Percentiles rank a stretch among this genome's conserved stretches.
Evolutionary conservation across 331 rosid species (phyloP).

Genomic region (Acacia pycnantha): DNA sequence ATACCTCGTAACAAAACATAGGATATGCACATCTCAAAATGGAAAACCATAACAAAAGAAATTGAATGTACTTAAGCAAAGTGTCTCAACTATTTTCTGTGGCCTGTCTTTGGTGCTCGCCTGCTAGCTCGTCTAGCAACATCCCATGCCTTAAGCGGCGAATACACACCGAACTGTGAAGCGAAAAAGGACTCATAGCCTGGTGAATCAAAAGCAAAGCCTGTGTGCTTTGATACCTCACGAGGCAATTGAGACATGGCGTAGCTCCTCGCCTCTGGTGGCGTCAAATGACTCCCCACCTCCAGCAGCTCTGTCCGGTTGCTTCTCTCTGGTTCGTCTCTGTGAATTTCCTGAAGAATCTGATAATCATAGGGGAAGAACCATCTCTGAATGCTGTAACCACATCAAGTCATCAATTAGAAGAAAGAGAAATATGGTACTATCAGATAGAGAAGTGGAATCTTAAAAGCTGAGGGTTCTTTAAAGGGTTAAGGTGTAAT

Average conservation of each 20-base stretch:
- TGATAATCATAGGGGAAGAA: constrained; percentile 93
- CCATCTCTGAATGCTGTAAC: constrained; percentile 89
- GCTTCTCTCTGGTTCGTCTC: constrained; percentile 61
- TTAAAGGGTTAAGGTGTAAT: background rate
- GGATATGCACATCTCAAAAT: constrained; percentile 21
- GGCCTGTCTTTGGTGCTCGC: constrained; percentile 47
- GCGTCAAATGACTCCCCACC: constrained; percentile 60
- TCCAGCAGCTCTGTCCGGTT: constrained; percentile 62
- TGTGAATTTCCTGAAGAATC: constrained; percentile 85
- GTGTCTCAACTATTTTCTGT: constrained; percentile 43
- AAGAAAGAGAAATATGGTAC: background rate
- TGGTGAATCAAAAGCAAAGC: constrained; percentile 95
- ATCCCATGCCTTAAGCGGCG: constrained; percentile 97
- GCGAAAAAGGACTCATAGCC: constrained; percentile 95
- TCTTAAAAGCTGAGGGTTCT: background rate
- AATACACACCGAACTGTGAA: constrained; percentile 68
- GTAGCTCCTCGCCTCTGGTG: constrained; percentile 76
- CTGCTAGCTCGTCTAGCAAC: constrained; percentile 96
- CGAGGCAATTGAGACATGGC: constrained; percentile 85
- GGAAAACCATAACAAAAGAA: constrained; percentile 32
- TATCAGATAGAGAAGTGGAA: background rate
- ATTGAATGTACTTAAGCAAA: constrained; percentile 27
- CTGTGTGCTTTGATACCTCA: constrained; percentile 82
- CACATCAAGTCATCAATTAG: constrained; percentile 16
- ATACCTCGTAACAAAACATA: background rate